Evolutionary conservation across 2,329 filamentous ascomycete species (phyloP).

Genomic region (Parafenestella ontariensis): DNA sequence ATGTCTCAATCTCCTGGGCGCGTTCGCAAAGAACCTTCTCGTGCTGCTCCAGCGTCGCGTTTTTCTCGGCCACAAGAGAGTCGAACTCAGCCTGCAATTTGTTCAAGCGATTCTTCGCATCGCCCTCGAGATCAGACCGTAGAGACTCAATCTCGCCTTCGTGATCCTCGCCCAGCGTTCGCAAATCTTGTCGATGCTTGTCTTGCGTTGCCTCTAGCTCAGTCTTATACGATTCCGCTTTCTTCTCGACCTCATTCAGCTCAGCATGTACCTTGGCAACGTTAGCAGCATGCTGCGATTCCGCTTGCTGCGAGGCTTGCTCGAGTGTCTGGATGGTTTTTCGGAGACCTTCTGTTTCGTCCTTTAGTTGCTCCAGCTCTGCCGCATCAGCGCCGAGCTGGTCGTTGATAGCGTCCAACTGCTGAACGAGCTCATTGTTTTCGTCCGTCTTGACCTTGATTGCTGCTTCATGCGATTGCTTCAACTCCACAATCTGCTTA

Average conservation of each 20-base stretch:
- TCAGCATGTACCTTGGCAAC: constrained; percentile 34
- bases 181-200: constrained; percentile 37
- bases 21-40: constrained; percentile 29
- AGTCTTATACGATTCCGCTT: constrained; percentile 32
- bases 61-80: constrained; percentile 39
- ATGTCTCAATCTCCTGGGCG: constrained; percentile 24
- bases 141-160: constrained; percentile 46
- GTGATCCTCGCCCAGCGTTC: constrained; percentile 41
- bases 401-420: constrained; percentile 45
- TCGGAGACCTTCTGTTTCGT: constrained; percentile 36
- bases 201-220: constrained; percentile 38
- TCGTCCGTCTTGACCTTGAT: constrained; percentile 39
- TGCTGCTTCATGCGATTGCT: constrained; percentile 38
- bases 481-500: constrained; percentile 41
- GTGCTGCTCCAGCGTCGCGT: constrained; percentile 28
- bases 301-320: constrained; percentile 36
- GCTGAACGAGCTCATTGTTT: constrained; percentile 42
- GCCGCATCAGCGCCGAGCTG: constrained; percentile 40
- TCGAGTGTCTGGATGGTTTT: constrained; percentile 45
- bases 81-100: constrained; percentile 44
- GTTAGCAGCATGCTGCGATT: constrained; percentile 32
- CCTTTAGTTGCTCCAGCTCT: constrained; percentile 35
- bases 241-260: constrained; percentile 34
- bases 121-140: constrained; percentile 44
- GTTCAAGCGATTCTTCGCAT: constrained; percentile 43